Evolutionary conservation across 352 stramenopile species (phyloP), one percentile per base, ranked within the genome.

Genomic region (Globisporangium takayamanum): DNA sequence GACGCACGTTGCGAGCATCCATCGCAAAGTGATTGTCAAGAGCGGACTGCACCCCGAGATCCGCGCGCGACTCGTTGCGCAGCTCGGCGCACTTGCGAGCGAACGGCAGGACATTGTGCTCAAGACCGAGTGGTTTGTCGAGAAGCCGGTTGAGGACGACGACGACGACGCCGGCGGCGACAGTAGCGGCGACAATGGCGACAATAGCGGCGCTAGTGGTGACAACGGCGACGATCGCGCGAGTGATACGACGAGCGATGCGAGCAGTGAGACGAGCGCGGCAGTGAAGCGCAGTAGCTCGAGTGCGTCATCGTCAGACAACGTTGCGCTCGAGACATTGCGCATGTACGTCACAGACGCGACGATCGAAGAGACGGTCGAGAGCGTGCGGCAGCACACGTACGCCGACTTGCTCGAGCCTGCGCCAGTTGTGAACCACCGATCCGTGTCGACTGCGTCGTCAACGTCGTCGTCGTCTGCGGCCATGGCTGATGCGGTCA

Each of bases 21-120:
- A 80, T 44, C 77, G 85, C 54, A 76, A 78, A 30, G 84, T 80
- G 62, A 87, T 89, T 44, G 75, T 89, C 26, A 89, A 89, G 60
- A 84, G 70, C 26, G 80, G 80, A 10, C 57, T 89, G 11, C 80
- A 88, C 47, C 77, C 80, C n/a, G 80, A 89, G 54, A 87, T 89
- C 62, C 77, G 80, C 52, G 75, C 80, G n/a, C 66, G 80, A 7
- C 56, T 89, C 18, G 77, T 87, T 20, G 70, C 67, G 5, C 77
- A 89, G 41, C 69, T 89, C 1, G 80, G 80, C 3, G 74, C 77
- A 12, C 51, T 89, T 20, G 77, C 77, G 37, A 89, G 80, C 45
- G 70, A 85, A 41, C 77, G 80, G 20, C 66, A 64, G 5, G 68
- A 85, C 47, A 71, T 88, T 6, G 80, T 77, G 44, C 63, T 89